Evolutionary conservation across 768 basidiomycete genomes (phyloP).

Genomic region (Hysterangium stoloniferum): DNA sequence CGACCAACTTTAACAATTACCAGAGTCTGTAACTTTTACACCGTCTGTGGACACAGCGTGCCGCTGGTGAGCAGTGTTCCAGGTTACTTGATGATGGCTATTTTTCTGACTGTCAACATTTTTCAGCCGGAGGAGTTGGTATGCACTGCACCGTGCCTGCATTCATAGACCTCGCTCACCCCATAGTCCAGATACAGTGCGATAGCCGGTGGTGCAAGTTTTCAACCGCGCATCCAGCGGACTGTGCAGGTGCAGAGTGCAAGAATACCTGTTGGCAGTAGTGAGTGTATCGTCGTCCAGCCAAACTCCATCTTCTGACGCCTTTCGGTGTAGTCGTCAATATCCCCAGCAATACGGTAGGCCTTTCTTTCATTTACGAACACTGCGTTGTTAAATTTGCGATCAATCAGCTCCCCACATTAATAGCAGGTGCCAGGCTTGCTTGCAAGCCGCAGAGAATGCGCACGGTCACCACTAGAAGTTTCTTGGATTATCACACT

Average conservation of each 20-base stretch:
- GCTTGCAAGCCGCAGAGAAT: constrained; percentile 12
- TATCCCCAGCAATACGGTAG: constrained; percentile 65
- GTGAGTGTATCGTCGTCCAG: constrained; percentile 34
- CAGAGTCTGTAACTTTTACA: constrained; percentile 62
- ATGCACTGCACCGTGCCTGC: constrained; percentile 16
- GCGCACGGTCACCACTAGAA: not conserved
- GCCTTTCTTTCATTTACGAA: constrained; percentile 44
- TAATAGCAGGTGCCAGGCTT: constrained; percentile 28
- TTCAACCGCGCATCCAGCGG: constrained; percentile 51
- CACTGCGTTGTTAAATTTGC: constrained; percentile 18
- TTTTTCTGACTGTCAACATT: too few relatives aligned
- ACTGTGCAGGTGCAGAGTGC: constrained; percentile 60
- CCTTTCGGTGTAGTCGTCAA: constrained; percentile 40
- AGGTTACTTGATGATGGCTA: too few relatives aligned
- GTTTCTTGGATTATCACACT: too few relatives aligned
- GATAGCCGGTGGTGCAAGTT: constrained; percentile 62
- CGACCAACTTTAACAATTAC: constrained; percentile 13
- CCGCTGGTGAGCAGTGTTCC: constrained; percentile 49
- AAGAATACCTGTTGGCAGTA: constrained; percentile 67
- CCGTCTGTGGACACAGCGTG: constrained; percentile 45
- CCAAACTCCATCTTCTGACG: constrained; percentile 9
- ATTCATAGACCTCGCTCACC: constrained; percentile 14
- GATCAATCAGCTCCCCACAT: constrained; percentile 42
- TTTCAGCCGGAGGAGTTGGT: constrained; percentile 57
- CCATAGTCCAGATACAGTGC: constrained; percentile 48